These are phyloP conservation scores for Scedosporium aurantiacum DNA, from an alignment of 2,329 filamentous ascomycete genomes.

Conservation along the genomic window DNA sequence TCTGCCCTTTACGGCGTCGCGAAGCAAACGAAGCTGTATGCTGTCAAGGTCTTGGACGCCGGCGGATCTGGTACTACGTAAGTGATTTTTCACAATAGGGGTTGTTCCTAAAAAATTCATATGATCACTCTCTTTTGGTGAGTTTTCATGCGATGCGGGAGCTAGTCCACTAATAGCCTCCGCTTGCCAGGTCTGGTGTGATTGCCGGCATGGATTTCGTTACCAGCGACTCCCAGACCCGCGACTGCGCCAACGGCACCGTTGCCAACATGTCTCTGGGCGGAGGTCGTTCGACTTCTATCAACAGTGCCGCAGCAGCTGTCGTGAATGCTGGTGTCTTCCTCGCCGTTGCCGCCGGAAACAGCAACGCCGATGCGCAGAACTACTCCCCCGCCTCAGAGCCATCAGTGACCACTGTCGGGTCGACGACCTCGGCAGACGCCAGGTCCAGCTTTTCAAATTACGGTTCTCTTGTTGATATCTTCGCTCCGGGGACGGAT, in stretches of 20 bases:
- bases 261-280: constrained; percentile 33
- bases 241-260: constrained; percentile 15
- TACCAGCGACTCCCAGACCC: constrained; percentile 22
- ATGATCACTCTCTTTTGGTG: too few species aligned
- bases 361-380: constrained; percentile 25
- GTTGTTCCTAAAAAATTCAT: neutral
- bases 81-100: neutral
- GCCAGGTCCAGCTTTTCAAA: constrained; percentile 34
- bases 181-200: constrained; percentile 22
- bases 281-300: constrained; percentile 28
- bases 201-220: constrained; percentile 26
- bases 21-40: constrained; percentile 30
- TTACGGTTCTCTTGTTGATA: constrained; percentile 25
- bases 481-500: constrained; percentile 27
- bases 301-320: constrained; percentile 38
- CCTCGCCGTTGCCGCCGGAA: constrained; percentile 31
- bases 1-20: constrained; percentile 19
- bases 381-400: constrained; percentile 21
- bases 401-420: constrained; percentile 21
- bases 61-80: constrained; percentile 11
- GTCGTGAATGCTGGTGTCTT: constrained; percentile 25
- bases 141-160: neutral
- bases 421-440: constrained; percentile 18
- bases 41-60: constrained; percentile 34
- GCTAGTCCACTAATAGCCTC: neutral